phyloP scores from a whole-genome alignment of 768 basidiomycete species.

The Strobilomyces echinocephalus region DNA sequence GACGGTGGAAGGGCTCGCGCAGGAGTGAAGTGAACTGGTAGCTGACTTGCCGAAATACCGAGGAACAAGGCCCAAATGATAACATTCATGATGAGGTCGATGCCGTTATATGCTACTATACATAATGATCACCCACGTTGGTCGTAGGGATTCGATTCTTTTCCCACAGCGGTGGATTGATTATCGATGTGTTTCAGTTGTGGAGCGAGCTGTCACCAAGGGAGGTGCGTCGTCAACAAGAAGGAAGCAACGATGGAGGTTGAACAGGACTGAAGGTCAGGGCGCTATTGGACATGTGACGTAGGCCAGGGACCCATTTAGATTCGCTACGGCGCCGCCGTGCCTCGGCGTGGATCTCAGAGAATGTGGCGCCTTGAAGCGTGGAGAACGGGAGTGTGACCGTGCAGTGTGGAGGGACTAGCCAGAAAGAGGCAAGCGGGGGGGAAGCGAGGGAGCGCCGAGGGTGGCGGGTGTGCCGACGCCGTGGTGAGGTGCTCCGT shows the following conservation, averaged over 20 bases:
- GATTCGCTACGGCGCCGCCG: too few relatives aligned
- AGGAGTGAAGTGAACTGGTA: not conserved
- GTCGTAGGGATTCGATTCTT: conserved; percentile 4
- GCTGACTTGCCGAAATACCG: not conserved
- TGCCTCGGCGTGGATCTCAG: too few relatives aligned
- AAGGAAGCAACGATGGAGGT: not conserved
- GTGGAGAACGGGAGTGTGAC: too few relatives aligned
- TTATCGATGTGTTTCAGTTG: conserved; percentile 7
- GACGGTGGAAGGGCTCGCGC: not conserved
- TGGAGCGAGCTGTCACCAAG: not conserved
- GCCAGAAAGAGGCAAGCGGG: not conserved
- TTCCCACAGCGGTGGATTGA: conserved; percentile 2
- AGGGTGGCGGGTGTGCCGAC: conserved; percentile 5
- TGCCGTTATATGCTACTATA: not conserved
- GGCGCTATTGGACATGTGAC: too few relatives aligned
- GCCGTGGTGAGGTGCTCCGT: not conserved
- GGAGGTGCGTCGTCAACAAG: not conserved
- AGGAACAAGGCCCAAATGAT: conserved; percentile 1
- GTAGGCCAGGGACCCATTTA: too few relatives aligned
- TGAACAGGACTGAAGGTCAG: not conserved
- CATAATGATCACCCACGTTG: conserved; percentile 9
- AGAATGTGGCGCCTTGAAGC: too few relatives aligned
- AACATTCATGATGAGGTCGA: conserved; percentile 2
- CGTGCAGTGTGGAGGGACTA: too few relatives aligned
- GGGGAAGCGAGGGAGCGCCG: not conserved